phyloP scores from a whole-genome alignment of 1,139 yeast species.

The Saccharomycopsis phalli region DNA sequence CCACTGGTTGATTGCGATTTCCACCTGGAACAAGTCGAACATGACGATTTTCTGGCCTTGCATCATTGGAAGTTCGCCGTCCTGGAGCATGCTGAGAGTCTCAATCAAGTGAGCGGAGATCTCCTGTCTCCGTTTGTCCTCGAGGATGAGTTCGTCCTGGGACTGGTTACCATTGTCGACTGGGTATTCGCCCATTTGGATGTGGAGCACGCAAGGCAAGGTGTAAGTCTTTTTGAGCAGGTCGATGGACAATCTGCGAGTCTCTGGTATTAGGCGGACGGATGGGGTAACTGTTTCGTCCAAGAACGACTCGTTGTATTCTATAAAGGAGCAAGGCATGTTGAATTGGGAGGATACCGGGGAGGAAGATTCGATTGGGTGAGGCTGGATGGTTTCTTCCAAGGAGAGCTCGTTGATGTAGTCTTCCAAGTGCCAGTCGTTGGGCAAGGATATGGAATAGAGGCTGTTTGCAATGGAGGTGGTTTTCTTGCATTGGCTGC shows the following conservation, averaged over 20 bases:
- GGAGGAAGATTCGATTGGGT: too few species aligned
- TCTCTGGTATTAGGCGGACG: conserved; percentile 15
- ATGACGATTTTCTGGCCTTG: too few species aligned
- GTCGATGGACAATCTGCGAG: conserved; percentile 3
- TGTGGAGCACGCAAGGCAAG: conserved; percentile 16
- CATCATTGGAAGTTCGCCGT: too few species aligned
- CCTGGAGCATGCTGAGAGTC: conserved; percentile 3
- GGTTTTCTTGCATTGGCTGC: too few species aligned
- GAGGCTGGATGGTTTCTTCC: too few species aligned
- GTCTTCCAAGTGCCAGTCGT: too few species aligned
- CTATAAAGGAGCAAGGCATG: conserved; percentile 5
- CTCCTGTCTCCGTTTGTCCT: conserved; percentile 4
- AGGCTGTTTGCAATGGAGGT: too few species aligned
- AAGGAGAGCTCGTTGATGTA: too few species aligned
- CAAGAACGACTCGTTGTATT: conserved; percentile 13
- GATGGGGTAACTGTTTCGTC: conserved; percentile 10
- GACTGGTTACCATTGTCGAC: conserved; percentile 6
- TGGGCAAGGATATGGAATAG: too few species aligned
- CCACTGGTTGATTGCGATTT: conserved; percentile 25
- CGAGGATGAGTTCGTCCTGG: conserved; percentile 12
- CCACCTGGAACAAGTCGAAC: conserved; percentile 17
- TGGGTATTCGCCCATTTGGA: conserved; percentile 11
- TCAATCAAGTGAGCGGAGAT: conserved; percentile 9
- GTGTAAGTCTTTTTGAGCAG: conserved; percentile 3
- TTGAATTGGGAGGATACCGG: background rate